Base-by-base conservation (phyloP, 495 filamentous ascomycete species). In the Hypoxylon lienhwacheense region DNA sequence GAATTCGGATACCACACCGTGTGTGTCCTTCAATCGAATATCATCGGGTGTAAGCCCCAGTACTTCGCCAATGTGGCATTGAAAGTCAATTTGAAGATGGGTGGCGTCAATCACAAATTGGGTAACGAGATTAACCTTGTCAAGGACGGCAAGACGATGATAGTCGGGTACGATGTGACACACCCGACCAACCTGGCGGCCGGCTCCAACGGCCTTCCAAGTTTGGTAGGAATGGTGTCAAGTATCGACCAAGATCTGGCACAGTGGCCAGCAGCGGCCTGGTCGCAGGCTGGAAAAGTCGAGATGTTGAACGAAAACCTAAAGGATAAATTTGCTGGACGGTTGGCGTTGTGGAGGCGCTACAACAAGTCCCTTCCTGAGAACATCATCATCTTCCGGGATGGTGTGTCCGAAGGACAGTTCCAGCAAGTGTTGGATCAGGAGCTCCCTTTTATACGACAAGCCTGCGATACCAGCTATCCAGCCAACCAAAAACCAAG, bases 361-460 rank as follows among this genome's bases (percentile, higher is more conserved):
- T 77, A 86, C 55, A 79, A 80, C 35, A 63, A 67, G 7, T 59
- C 64, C 1, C 69, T 84, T 0, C 92, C 92, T 0, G 72, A 82
- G 24, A 87, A 87, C 47, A 87, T 97, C 47, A 66, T 97, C 49
- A 79, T 96, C 24, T 97, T 91, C 73, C 86, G 92, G 26, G 92
- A 97, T 67, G 92, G 92, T 24, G 89, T 97, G 2, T 90, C 87
- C 0, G 92, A 97, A 62, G 84, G 89, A 5, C 88, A 95, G 61
- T 95, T 90, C 66, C 55, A 73, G 4, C 68, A 61, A 5, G 83
- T 95, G 1, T 75, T 95, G 34, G 56, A 77, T 21, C 36, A 77
- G 2, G 75, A 78, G 43, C 59, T 78, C 4, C 74, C 72, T 0
- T 53, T 53, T 3, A 73, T 78, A 26, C 66, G 73, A 34, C 15